phyloP scores from a whole-genome alignment of 768 basidiomycete species.

The Suillus paluster region DNA sequence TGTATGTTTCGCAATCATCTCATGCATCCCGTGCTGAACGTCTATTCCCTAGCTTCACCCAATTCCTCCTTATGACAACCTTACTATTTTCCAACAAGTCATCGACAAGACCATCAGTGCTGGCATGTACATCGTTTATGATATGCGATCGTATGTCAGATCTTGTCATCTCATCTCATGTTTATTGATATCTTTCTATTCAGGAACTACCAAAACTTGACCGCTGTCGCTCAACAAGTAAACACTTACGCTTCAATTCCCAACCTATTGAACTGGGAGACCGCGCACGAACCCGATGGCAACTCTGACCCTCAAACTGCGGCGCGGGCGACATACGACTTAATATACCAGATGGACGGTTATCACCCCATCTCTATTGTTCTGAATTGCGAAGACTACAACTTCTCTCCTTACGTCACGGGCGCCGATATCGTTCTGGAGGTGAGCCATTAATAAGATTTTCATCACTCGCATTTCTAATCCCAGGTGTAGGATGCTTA shows the following conservation, averaged over 20 bases:
- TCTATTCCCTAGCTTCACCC: conserved; percentile 61
- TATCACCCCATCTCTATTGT: conserved; percentile 64
- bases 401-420: conserved; percentile 57
- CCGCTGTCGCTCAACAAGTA: conserved; percentile 66
- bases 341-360: conserved; percentile 53
- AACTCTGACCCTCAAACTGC: conserved; percentile 67
- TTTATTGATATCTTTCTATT: neutral
- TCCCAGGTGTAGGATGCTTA: conserved; percentile 22
- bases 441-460: conserved; percentile 54
- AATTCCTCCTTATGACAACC: conserved; percentile 65
- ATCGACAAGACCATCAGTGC: conserved; percentile 21
- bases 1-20: conserved; percentile 16
- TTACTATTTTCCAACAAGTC: conserved; percentile 40
- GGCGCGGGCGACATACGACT: conserved; percentile 48
- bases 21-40: conserved; percentile 22
- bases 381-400: conserved; percentile 63
- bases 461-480: neutral
- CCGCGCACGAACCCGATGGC: conserved; percentile 75
- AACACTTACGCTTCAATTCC: conserved; percentile 64
- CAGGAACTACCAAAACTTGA: conserved; percentile 63
- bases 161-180: neutral
- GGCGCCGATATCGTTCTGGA: conserved; percentile 76
- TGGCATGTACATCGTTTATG: conserved; percentile 71
- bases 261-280: conserved; percentile 75
- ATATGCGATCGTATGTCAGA: conserved; percentile 64